Evolutionary conservation across 2,329 filamentous ascomycete species (phyloP), one percentile per base, ranked within the genome.

Genomic region (Alternaria atra): DNA sequence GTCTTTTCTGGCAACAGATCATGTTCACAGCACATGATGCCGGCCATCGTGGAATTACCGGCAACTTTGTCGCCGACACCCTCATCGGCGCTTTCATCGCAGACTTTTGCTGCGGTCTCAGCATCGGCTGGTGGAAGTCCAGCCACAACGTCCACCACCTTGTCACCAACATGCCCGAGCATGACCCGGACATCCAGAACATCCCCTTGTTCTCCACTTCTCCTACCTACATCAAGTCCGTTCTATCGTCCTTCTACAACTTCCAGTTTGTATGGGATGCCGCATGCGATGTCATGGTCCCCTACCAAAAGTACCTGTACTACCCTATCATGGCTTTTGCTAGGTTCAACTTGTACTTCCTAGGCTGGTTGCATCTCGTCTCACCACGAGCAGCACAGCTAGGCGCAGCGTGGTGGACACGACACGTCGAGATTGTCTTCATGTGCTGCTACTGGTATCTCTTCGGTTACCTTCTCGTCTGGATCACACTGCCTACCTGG

Each of bases 141-240:
- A 89, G 85, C 53, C 88, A 90, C 79, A 90, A 90, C 57, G 86
- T 90, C 3, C 88, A 90, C 73, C 88, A 90, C 67, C 82, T 90
- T 3, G 80, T 90, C 57, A 90, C 88, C 43, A 90, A 90, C 80
- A 82, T 85, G 67, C 86, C 87, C 47, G 77, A 79, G 57, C 79
- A 81, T 65, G 79, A 81, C 51, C 79, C 79, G 0, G 79, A 80
- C 50, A 73, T 80, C 39, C 79, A 80, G 58, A 80, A 97, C 77
- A 87, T 97, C 79, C 94, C 94, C 3, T 90, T 97, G 76, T 93
- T 97, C 76, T 92, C 93, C 61, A 87, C 95, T 30, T 93, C 91
- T 2, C 93, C 96, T 71, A 88, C 92, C 25, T 90, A 95, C 72
- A 86, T 97, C 54, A 84, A 84, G 39, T 90, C 83, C 59, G 82